Conservation (phyloP, 192 early-diverging fungal species). For the Dispira parvispora region DNA sequence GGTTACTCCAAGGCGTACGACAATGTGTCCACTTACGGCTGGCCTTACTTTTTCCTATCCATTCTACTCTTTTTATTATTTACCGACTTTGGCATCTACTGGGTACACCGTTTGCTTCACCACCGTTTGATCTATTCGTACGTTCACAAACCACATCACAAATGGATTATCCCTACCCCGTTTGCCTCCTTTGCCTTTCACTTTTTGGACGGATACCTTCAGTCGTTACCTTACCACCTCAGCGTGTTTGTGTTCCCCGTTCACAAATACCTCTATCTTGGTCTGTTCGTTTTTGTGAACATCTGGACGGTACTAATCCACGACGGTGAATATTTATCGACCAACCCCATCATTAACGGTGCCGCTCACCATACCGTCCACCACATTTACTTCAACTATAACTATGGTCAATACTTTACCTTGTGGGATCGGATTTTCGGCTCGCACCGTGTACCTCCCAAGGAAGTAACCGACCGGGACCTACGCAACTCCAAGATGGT, state of each 20-base stretch:
- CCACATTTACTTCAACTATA: slow-evolving; percentile 98
- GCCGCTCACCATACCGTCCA: slow-evolving; percentile 96
- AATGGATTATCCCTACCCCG: slow-evolving; percentile 87
- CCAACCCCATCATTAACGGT: slow-evolving; percentile 56
- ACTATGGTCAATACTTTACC: slow-evolving; percentile 97
- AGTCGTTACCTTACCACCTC: slow-evolving; percentile 90
- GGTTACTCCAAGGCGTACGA: slow-evolving; percentile 81
- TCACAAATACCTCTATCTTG: slow-evolving; percentile 79
- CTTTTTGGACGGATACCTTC: slow-evolving; percentile 81
- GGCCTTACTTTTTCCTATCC: slow-evolving; percentile 50
- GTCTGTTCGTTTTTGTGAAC: slow-evolving; percentile 73
- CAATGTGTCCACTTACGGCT: slow-evolving; percentile 47
- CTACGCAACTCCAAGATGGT: slow-evolving; percentile 40
- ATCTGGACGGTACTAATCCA: slow-evolving; percentile 97
- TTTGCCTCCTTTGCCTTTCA: slow-evolving; percentile 95
- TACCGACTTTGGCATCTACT: slow-evolving; percentile 92
- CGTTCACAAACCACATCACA: slow-evolving; percentile 79
- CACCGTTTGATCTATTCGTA: slow-evolving; percentile 77
- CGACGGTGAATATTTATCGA: slow-evolving; percentile 70
- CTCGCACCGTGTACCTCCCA: slow-evolving; percentile 48
- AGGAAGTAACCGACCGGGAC: slow-evolving; percentile 42
- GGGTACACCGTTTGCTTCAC: slow-evolving; percentile 87
- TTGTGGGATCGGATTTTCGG: slow-evolving; percentile 71
- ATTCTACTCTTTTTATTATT: slow-evolving; percentile 68
- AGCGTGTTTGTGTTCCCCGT: slow-evolving; percentile 85